These are phyloP conservation scores for Jamesozyma spencerorum DNA, from an alignment of 805 yeast genomes.

Conservation along the genomic window DNA sequence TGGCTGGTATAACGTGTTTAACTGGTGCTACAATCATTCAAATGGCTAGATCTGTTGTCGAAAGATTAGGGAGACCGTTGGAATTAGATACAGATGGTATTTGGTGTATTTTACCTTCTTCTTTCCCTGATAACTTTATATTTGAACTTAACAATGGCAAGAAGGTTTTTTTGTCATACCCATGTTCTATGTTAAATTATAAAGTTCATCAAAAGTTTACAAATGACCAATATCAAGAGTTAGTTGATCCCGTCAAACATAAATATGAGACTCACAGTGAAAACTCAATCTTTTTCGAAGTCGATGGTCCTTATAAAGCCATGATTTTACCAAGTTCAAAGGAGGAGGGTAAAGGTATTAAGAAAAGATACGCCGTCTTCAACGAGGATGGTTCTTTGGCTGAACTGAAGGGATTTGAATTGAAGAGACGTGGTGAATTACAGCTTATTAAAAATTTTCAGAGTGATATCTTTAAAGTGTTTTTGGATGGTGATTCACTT, in stretches of 20 bases:
- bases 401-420: slow-evolving; percentile 91
- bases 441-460: slow-evolving; percentile 91
- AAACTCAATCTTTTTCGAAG: slow-evolving; percentile 93
- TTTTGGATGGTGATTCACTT: slow-evolving; percentile 73
- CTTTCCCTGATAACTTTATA: slow-evolving; percentile 83
- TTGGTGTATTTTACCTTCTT: slow-evolving; percentile 93
- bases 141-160: slow-evolving; percentile 72
- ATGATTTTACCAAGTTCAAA: slow-evolving; percentile 95
- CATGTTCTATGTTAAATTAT: slow-evolving; percentile 93
- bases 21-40: slow-evolving; percentile 98
- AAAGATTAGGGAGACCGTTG: slow-evolving; percentile 86
- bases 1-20: slow-evolving; percentile 98
- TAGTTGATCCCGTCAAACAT: slow-evolving; percentile 58
- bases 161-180: slow-evolving; percentile 70
- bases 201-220: slow-evolving; percentile 86
- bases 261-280: slow-evolving; percentile 75
- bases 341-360: slow-evolving; percentile 94
- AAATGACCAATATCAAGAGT: slow-evolving; percentile 86
- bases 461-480: slow-evolving; percentile 84
- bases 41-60: slow-evolving; percentile 88
- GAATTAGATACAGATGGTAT: slow-evolving; percentile 98
- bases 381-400: slow-evolving; percentile 90
- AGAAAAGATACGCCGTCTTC: slow-evolving; percentile 94
- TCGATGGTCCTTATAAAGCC: slow-evolving; percentile 97
- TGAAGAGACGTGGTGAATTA: slow-evolving; percentile 93